Evolutionary conservation across 495 filamentous ascomycete species (phyloP), one percentile per base, ranked within the genome.

Genomic region (Talaromyces stipitatus): DNA sequence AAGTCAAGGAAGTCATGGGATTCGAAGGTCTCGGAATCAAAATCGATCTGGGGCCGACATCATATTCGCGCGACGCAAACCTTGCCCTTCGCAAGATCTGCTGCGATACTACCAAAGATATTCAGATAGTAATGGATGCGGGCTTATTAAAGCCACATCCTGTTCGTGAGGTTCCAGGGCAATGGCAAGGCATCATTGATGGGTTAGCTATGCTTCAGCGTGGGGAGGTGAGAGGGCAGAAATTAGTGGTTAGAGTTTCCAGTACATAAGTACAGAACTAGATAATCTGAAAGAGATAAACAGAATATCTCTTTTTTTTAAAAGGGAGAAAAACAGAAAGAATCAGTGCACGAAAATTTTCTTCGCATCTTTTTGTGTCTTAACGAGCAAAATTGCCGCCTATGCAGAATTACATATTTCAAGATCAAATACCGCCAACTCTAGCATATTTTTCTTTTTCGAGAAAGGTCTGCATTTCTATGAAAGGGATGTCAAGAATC

Each of bases 181-280:
- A 56, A 3, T 69, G 69, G 52, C 62, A 68, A 0, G 69, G 68
- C 1, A 67, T 72, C 41, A 18, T 70, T 4, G 11, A 58, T 4
- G 69, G 68, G 0, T 45, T 72, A 41, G 66, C 64, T 1, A 56
- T 63, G 50, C 58, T 72, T 0, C 60, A 63, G 26, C 55, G 48
- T 1, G 64, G 66, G 11, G 54, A 61, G 26, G 63, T 72, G 2
- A 62, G 63, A 6, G 69, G 69, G 26, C 58, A 69, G 48, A 72
- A 72, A 51, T 50, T 72, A 6, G 57, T 67, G 24, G 66, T 72
- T 7, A 50, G 46, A 28, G 24, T 50, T 47, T n/a, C n/a, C n/a
- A n/a, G n/a, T n/a, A n/a, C n/a, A n/a, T n/a, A n/a, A n/a, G n/a
- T n/a, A n/a, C n/a, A n/a, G n/a, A n/a, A n/a, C n/a, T n/a, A n/a